A percentile compares a stretch with the other conserved stretches of the same genome.
Conservation (phyloP, 805 yeast genomes). For the Candida wancherniae region DNA sequence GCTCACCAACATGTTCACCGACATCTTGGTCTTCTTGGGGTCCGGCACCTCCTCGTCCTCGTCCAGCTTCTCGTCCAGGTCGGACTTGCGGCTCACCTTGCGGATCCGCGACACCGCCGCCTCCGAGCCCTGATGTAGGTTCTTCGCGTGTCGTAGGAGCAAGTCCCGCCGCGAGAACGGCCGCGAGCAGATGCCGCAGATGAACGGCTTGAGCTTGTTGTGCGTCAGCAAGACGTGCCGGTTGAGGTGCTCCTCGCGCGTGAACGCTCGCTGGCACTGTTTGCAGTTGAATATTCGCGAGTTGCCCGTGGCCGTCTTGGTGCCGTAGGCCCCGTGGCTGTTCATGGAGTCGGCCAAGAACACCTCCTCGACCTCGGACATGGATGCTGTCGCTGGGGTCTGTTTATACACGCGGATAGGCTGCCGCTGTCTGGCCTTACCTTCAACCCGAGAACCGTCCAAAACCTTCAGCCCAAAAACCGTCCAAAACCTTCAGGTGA, state of each 20-base stretch:
- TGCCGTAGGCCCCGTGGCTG: slow-evolving; percentile 25
- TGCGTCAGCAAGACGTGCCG: slow-evolving; percentile 41
- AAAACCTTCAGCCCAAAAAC: no score
- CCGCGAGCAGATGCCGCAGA: slow-evolving; percentile 41
- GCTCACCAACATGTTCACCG: slow-evolving; percentile 41
- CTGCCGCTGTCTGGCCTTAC: no score
- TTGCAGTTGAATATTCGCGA: slow-evolving; percentile 38
- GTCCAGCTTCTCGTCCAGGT: slow-evolving; percentile 5
- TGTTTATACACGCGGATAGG: no score
- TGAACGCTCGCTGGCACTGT: slow-evolving; percentile 41
- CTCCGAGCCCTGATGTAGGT: slow-evolving; percentile 41
- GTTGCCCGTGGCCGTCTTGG: slow-evolving; percentile 42
- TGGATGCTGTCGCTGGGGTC: slow-evolving; percentile 5
- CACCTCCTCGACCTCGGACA: slow-evolving; percentile 6
- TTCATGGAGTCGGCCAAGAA: slow-evolving; percentile 11
- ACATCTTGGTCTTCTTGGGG: slow-evolving; percentile 33
- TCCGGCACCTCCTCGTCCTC: slow-evolving; percentile 19
- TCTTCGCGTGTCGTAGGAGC: slow-evolving; percentile 41
- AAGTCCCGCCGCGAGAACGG: slow-evolving; percentile 42
- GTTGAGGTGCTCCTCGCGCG: slow-evolving; percentile 43
- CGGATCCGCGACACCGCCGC: slow-evolving; percentile 40
- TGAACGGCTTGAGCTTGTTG: slow-evolving; percentile 40
- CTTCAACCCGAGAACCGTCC: no score
- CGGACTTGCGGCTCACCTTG: slow-evolving; percentile 27
- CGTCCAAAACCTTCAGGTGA: no score